Evolutionary conservation across 805 yeast genomes (phyloP).

Genomic region (Hagleromyces aurorensis): DNA sequence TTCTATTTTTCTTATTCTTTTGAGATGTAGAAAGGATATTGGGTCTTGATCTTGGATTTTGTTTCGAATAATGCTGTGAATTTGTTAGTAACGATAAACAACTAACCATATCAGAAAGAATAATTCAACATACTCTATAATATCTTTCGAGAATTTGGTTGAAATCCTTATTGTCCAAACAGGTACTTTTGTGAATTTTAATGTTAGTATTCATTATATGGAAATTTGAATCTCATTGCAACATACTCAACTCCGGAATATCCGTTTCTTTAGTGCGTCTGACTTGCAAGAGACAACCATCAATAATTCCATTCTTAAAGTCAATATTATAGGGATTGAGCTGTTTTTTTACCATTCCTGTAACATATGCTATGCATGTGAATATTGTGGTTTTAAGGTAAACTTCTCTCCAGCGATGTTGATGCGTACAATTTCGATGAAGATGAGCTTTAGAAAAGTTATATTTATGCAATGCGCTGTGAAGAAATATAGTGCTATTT

Average conservation of each 20-base stretch:
- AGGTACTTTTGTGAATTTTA: conserved; percentile 9
- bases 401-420: no score
- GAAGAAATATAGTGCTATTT: no score
- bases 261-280: conserved; percentile 19
- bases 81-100: conserved; percentile 2
- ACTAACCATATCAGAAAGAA: no score
- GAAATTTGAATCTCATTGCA: no score
- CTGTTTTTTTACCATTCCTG: conserved; percentile 35
- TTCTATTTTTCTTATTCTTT: conserved; percentile 41
- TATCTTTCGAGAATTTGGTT: conserved; percentile 30
- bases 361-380: no score
- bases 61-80: conserved; percentile 21
- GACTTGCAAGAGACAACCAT: conserved; percentile 40
- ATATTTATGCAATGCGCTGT: no score
- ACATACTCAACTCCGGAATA: conserved; percentile 24
- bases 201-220: no score
- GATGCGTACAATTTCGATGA: no score
- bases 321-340: conserved; percentile 36
- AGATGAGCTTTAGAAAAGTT: no score
- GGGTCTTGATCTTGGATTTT: conserved; percentile 24
- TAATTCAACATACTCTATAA: conserved; percentile 22
- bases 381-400: no score
- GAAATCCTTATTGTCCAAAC: conserved; percentile 45
- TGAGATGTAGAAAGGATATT: conserved; percentile 34
- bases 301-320: conserved; percentile 37